phyloP scores from a whole-genome alignment of 371 early-diverging fungal species.

The Batkoa obscura region DNA sequence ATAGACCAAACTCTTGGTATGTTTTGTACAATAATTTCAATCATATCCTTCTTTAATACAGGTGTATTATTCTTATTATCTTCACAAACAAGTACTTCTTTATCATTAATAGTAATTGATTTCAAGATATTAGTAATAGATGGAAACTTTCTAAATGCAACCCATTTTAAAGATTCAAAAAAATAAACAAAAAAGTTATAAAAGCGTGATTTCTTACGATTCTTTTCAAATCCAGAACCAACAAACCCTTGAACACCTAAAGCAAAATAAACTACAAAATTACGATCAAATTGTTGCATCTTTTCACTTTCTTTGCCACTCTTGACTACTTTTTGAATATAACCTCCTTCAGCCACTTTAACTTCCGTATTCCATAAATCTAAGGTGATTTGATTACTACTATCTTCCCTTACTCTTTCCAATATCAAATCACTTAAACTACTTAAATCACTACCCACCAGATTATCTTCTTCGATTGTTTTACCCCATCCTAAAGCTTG shows the following conservation, averaged over 20 bases:
- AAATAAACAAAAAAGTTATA: neutral
- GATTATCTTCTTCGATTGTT: neutral
- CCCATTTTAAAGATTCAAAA: conserved; percentile 2
- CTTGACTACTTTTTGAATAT: neutral
- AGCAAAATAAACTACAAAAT: neutral
- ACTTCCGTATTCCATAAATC: neutral
- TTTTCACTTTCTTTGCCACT: neutral
- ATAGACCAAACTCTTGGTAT: neutral
- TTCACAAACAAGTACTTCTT: neutral
- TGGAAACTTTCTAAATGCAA: neutral
- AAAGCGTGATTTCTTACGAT: neutral
- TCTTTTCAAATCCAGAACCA: neutral
- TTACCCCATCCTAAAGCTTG: conserved; percentile 4
- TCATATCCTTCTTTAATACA: neutral
- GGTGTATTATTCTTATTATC: neutral
- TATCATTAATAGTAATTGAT: neutral
- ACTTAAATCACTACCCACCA: neutral
- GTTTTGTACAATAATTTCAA: conserved; percentile 1
- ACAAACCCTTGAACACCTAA: conserved; percentile 1
- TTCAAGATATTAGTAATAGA: neutral
- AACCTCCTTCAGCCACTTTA: neutral
- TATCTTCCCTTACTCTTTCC: neutral
- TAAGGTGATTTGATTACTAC: neutral
- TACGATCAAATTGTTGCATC: neutral
- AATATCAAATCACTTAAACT: neutral